Percentiles rank a stretch among this genome's conserved stretches.
Evolutionary conservation across 805 yeast genomes (phyloP).

Genomic region (Starmerella roubikii): DNA sequence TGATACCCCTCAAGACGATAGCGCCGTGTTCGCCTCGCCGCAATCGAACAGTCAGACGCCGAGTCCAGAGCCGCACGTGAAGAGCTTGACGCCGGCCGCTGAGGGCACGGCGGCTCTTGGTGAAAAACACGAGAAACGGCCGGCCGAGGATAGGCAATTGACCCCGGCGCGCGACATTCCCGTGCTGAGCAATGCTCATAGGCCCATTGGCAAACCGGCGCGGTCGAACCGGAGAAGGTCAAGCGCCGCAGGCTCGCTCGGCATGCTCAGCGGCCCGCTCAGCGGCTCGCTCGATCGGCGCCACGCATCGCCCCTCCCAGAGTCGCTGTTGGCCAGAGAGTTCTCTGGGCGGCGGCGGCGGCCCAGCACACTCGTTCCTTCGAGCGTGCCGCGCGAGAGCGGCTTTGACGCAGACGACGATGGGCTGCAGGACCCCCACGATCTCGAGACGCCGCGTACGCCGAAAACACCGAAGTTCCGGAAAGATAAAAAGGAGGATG

Average conservation of each 20-base stretch:
- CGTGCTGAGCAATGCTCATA: slow-evolving; percentile 6
- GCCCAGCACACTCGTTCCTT: slow-evolving; percentile 4
- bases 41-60: neutral
- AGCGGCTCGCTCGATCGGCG: slow-evolving; percentile 4
- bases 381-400: slow-evolving; percentile 4
- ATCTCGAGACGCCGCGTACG: slow-evolving; percentile 13
- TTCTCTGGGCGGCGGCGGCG: slow-evolving; percentile 7
- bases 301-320: slow-evolving; percentile 21
- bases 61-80: neutral
- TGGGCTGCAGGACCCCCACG: slow-evolving; percentile 22
- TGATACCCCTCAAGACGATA: slow-evolving; percentile 1
- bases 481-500: slow-evolving; percentile 15
- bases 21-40: too few relatives aligned
- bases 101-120: too few relatives aligned
- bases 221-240: too few relatives aligned
- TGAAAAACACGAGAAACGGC: too few relatives aligned
- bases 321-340: slow-evolving; percentile 16
- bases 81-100: neutral
- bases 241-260: neutral
- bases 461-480: neutral
- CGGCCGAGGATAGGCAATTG: neutral
- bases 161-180: slow-evolving; percentile 10
- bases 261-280: slow-evolving; percentile 1
- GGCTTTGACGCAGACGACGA: slow-evolving; percentile 6
- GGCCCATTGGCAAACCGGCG: slow-evolving; percentile 14